phyloP scores from a whole-genome alignment of 192 early-diverging fungal genomes.

The Entomortierella lignicola region DNA sequence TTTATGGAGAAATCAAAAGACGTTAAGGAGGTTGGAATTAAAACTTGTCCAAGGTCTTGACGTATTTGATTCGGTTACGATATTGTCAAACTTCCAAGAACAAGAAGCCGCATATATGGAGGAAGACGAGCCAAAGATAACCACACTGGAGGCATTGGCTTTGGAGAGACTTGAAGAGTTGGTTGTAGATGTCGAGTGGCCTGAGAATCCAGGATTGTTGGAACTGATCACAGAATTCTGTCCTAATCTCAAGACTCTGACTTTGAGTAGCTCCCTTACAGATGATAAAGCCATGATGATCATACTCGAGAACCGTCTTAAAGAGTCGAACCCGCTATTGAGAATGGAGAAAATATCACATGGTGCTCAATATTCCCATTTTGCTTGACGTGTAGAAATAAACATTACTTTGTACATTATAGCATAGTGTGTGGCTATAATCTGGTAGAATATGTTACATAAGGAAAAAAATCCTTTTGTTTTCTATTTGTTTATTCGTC shows the following conservation, averaged over 20 bases:
- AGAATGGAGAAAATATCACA: background rate
- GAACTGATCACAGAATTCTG: constrained; percentile 7
- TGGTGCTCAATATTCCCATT: background rate
- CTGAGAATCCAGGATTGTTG: constrained; percentile 8
- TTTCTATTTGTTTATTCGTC: constrained; percentile 24
- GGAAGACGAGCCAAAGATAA: background rate
- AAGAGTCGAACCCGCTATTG: background rate
- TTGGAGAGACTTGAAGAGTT: constrained; percentile 14
- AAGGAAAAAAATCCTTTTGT: too few relatives aligned
- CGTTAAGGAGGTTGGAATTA: background rate
- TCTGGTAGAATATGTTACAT: too few relatives aligned
- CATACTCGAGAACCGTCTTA: background rate
- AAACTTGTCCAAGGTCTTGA: background rate
- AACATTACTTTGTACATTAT: background rate
- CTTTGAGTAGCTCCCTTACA: background rate
- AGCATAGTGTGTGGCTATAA: background rate
- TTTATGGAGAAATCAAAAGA: constrained; percentile 1
- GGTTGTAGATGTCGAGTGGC: constrained; percentile 13
- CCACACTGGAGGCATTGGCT: background rate
- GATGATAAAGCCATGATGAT: constrained; percentile 5
- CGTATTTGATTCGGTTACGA: background rate
- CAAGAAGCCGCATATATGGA: background rate
- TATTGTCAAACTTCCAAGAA: background rate
- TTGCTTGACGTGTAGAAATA: too few relatives aligned
- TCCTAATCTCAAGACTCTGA: constrained; percentile 3